Conservation (phyloP, 805 yeast genomes). For the Lipomyces spencermartinsiae region DNA sequence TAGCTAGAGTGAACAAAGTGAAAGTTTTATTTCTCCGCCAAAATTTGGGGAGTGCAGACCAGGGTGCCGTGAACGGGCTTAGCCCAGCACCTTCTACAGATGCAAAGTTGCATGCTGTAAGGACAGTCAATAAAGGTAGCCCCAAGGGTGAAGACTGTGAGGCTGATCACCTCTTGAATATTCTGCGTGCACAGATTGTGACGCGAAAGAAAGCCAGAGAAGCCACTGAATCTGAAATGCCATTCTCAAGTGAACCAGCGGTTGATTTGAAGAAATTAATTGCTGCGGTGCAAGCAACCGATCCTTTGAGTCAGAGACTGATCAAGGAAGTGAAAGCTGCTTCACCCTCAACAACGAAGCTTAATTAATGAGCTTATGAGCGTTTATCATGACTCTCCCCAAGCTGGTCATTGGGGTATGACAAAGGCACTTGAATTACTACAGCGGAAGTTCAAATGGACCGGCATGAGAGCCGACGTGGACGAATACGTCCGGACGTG, state of each 20-base stretch:
- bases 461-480: background rate
- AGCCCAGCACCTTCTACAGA: background rate
- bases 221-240: background rate
- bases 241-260: background rate
- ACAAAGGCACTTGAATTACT: background rate
- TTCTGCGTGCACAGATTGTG: background rate
- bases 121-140: background rate
- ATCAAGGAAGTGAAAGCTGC: background rate
- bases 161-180: background rate
- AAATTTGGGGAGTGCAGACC: background rate
- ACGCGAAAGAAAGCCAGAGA: background rate
- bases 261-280: background rate
- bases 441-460: background rate
- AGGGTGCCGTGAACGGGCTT: background rate
- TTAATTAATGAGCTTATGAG: background rate
- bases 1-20: background rate
- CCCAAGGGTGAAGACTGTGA: background rate
- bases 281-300: background rate
- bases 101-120: background rate
- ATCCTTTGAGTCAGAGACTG: background rate
- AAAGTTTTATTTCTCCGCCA: background rate
- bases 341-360: background rate
- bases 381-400: background rate
- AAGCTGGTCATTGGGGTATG: background rate
- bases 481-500: background rate